These are phyloP conservation scores for Verbascum thapsus DNA, from an alignment of 257 asterid species.

Conservation along the genomic window DNA sequence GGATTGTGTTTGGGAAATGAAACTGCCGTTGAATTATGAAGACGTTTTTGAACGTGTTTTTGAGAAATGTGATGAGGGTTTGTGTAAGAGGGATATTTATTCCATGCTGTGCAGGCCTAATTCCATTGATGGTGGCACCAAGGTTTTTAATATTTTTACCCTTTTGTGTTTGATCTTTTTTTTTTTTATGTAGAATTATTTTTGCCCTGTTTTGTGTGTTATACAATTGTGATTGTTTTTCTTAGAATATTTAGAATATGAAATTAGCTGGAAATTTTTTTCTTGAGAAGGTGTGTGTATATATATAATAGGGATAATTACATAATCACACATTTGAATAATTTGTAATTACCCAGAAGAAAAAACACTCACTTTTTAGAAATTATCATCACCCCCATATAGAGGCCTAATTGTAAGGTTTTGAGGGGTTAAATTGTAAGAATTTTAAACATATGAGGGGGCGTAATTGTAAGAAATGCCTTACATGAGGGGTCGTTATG, in stretches of 20 bases:
- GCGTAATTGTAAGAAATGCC: no score
- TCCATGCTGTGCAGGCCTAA: constrained; percentile 57
- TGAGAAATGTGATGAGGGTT: constrained; percentile 27
- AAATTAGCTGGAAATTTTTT: no score
- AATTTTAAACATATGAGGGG: no score
- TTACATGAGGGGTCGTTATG: no score
- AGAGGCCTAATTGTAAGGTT: no score
- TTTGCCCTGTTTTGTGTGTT: not conserved
- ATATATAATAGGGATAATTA: no score
- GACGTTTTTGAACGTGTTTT: constrained; percentile 51
- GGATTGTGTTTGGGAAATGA: constrained; percentile 72
- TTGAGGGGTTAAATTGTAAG: no score
- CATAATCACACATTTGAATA: no score
- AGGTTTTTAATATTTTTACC: constrained; percentile 38
- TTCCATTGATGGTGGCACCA: constrained; percentile 59
- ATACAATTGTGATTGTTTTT: not conserved
- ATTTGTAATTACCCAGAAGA: no score
- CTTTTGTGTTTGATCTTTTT: not conserved
- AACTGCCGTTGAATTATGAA: constrained; percentile 54
- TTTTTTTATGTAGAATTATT: not conserved
- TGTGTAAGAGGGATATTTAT: constrained; percentile 62
- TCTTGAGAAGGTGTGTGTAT: no score
- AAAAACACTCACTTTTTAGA: no score
- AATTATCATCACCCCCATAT: no score
- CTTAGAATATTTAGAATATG: not conserved